Percentiles rank a stretch among this genome's conserved stretches.
Conservation (phyloP, 176 grass and related monocot genomes). For the Oryza australiensis region DNA sequence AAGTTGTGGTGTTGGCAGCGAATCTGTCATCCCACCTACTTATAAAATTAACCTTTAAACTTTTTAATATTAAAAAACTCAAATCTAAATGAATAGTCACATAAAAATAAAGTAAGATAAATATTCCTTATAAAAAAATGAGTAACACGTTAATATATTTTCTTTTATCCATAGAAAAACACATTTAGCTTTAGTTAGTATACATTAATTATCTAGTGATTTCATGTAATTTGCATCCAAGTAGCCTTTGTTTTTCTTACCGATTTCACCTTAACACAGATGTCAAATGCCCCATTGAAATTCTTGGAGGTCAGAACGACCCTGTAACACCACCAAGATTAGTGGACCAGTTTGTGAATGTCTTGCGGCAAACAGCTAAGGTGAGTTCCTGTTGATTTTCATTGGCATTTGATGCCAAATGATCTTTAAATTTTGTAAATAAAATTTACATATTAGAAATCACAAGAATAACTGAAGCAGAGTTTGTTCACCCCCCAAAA, state of each 20-base stretch:
- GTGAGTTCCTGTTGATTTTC: neutral
- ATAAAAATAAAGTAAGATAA: too few relatives aligned
- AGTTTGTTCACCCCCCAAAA: neutral
- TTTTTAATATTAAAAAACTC: too few relatives aligned
- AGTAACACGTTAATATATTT: too few relatives aligned
- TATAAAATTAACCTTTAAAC: too few relatives aligned
- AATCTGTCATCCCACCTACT: too few relatives aligned
- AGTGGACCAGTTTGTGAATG: neutral
- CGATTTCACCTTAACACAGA: neutral
- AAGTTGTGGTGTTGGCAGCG: too few relatives aligned
- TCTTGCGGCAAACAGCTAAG: neutral
- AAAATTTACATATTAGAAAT: neutral
- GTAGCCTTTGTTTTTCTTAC: neutral
- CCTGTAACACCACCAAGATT: neutral
- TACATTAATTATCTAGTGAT: neutral
- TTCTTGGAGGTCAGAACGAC: conserved; percentile 38
- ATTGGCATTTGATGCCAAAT: neutral
- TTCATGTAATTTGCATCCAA: neutral
- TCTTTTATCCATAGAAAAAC: too few relatives aligned
- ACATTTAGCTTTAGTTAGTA: too few relatives aligned
- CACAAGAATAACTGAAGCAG: neutral
- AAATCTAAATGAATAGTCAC: too few relatives aligned
- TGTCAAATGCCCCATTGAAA: conserved; percentile 38
- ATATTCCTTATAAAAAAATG: too few relatives aligned
- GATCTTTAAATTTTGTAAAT: neutral